Base-by-base conservation (phyloP, 1,139 yeast species). In the Sugiyamaella castrensis region DNA sequence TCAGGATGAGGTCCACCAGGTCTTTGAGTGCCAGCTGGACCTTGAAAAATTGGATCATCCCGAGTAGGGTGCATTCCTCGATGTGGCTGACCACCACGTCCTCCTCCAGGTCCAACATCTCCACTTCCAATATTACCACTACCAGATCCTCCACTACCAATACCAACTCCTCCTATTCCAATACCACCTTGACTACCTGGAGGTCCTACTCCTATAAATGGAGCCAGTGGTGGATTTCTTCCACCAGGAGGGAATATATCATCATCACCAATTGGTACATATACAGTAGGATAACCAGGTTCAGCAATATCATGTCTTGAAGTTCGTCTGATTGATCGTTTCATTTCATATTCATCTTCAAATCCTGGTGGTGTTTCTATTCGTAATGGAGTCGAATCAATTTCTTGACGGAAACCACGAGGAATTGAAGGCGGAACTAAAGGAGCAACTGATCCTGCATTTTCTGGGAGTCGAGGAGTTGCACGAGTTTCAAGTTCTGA, bases 331-430 rank as follows among this genome's bases (percentile, higher is more conserved):
- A 45, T 32, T 12, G 37, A 32, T 26, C 38, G 43, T 16, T 37
- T 39, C 47, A 76, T 66, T 56, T 77, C 77, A 54, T 76, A 75
- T 57, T 80, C 84, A 60, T 79, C 83, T 37, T 80, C 84, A 61
- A 80, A 80, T 16, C 73, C 77, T 1, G 84, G 84, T 65, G 75
- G 75, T 54, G 48, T 51, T 28, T 74, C 79, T 19, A 49, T 16
- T 8, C 37, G 46, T 13, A 42, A 35, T 8, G 46, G 46, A 16
- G 47, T 35, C 7, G 31, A 32, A 27, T 37, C 29, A 5, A 34
- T n/a, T 11, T 6, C 16, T 31, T n/a, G 34, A 31, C 34, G 34
- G 6, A 13, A 31, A 3, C 24, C 24, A 19, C 24, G 24, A 12
- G 16, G 24, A 28, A 13, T 30, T 28, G 10, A 12, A 40, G 43